A percentile compares a stretch with the other conserved stretches of the same genome.
These are phyloP conservation scores for Arachis monticola DNA, from an alignment of 331 rosid species.

Conservation along the genomic window DNA sequence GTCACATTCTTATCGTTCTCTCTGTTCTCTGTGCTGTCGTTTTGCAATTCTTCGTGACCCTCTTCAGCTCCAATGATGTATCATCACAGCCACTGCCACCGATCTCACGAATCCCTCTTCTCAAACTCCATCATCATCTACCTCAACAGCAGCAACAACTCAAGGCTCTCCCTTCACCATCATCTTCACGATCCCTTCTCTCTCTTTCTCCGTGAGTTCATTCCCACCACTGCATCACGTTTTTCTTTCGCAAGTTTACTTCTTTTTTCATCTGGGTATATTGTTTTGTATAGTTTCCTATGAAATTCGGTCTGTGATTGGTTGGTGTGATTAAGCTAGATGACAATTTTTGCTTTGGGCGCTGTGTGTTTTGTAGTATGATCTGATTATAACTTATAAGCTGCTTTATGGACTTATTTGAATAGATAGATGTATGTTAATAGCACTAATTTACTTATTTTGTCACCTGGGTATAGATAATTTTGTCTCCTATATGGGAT, in stretches of 20 bases:
- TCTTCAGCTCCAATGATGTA: not conserved
- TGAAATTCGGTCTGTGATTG: not conserved
- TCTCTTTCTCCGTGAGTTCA: conserved; percentile 58
- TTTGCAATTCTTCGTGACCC: not conserved
- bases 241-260: not conserved
- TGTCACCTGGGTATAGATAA: no score
- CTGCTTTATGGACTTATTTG: not conserved
- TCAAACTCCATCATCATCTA: not conserved
- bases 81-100: not conserved
- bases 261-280: not conserved
- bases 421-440: not conserved
- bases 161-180: conserved; percentile 15
- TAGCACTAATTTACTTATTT: no score
- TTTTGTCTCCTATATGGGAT: no score
- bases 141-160: not conserved
- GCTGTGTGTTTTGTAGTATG: no score
- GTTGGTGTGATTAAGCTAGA: not conserved
- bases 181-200: conserved; percentile 55
- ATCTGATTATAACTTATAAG: not conserved
- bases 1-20: not conserved
- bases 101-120: not conserved
- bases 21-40: not conserved
- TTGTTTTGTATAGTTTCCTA: not conserved
- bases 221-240: not conserved
- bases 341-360: not conserved